Evolutionary conservation across 192 early-diverging fungal species (phyloP).

Genomic region (Coemansia sp.): DNA sequence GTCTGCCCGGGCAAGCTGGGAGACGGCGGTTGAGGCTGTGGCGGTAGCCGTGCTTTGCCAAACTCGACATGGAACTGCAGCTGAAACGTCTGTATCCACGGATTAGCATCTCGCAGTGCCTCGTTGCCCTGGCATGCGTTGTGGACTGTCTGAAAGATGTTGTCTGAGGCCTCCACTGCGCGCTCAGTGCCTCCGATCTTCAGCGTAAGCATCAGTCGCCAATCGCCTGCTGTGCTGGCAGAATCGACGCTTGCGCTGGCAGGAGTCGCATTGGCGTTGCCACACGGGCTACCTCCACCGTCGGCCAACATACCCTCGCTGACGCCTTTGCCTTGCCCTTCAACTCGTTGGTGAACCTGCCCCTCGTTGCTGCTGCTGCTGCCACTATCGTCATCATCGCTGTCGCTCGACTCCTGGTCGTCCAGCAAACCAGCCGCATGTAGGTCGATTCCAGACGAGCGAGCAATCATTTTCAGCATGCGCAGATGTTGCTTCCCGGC

Average conservation of each 20-base stretch:
- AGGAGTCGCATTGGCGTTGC: background rate
- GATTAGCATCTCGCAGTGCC: conserved; percentile 12
- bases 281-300: background rate
- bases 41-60: background rate
- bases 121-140: conserved; percentile 22
- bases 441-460: conserved; percentile 36
- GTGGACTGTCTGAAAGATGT: conserved; percentile 26
- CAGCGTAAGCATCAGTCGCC: conserved; percentile 26
- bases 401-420: conserved; percentile 19
- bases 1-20: background rate
- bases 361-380: background rate
- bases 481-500: conserved; percentile 20
- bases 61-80: conserved; percentile 28
- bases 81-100: conserved; percentile 30
- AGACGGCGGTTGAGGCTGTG: background rate
- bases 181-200: conserved; percentile 19
- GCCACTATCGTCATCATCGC: conserved; percentile 12
- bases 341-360: background rate
- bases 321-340: background rate
- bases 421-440: conserved; percentile 30
- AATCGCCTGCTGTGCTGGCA: conserved; percentile 7
- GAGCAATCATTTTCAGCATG: conserved; percentile 46
- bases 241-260: background rate
- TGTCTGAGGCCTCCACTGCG: conserved; percentile 18
- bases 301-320: background rate